Base-by-base conservation (phyloP, 2,329 filamentous ascomycete species). In the Xylaria arbuscula region DNA sequence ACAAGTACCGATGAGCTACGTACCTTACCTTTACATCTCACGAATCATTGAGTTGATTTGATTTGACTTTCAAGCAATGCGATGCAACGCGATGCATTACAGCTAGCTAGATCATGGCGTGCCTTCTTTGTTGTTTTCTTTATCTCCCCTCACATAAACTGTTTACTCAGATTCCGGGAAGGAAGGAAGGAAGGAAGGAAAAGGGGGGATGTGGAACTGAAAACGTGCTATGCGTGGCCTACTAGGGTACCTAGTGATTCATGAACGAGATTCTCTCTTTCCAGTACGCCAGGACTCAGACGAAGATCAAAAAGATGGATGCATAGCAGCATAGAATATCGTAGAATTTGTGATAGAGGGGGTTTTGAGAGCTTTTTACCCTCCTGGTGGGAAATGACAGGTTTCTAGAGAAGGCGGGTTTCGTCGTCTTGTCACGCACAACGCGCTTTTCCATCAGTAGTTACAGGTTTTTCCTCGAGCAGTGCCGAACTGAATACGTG, bases 1-100 rank as follows among this genome's bases (percentile, higher is more conserved):
- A 92, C 59, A 88, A 97, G 86, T 98, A 88, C 80, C 81, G 83
- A 74, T 88, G 40, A 72, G 32, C 17, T 8, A n/a, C 32, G 4
- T 17, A 7, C 7, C 6, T n/a, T 19, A 15, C 1, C 34, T 54
- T 10, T 17, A 19, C 36, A 28, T 54, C 40, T 45, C 40, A 17
- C 17, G n/a, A 15, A 19, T 36, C 19, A 54, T 54, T 36, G 32
- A 15, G 17, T 15, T 9, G 17, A 54, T 45, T 9, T 17, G n/a
- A 45, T 45, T 5, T 28, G 28, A 5, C 3, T 38, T 38, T 38
- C 9, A 7, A 38, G 36, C 13, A 7, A 10, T 38, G 36, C 13
- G 36, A 13, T 38, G 36, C 36, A 10, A 28, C 5, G 28, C 28
- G 28, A 28, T 28, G 28, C 28, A 28, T 28, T 28, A 28, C 28